phyloP scores from a whole-genome alignment of 768 basidiomycete species.

The Auriscalpium orientale region DNA sequence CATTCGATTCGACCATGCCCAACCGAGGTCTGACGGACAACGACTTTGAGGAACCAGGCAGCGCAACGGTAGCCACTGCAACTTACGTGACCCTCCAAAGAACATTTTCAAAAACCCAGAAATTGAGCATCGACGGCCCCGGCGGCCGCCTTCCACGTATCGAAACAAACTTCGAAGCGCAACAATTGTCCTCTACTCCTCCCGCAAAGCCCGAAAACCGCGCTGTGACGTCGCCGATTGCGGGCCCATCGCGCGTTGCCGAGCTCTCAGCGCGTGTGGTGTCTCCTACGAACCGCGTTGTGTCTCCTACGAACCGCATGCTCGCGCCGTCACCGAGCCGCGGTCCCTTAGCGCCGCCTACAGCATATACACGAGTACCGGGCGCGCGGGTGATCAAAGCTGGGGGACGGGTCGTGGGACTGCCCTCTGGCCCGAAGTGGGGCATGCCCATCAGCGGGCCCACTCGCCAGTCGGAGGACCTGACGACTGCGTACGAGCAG shows the following conservation, averaged over 20 bases:
- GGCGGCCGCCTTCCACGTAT: not conserved
- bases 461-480: not conserved
- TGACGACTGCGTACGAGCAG: constrained; percentile 23
- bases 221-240: too few species aligned
- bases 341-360: not conserved
- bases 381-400: not conserved
- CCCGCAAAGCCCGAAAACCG: too few species aligned
- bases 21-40: not conserved
- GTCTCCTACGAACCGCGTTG: too few species aligned
- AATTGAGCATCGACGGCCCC: not conserved
- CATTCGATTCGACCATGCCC: not conserved
- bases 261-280: too few species aligned
- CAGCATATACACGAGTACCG: not conserved
- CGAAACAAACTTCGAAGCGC: not conserved
- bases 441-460: not conserved
- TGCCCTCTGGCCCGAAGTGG: constrained; percentile 21
- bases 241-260: too few species aligned
- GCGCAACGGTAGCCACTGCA: not conserved
- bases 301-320: not conserved
- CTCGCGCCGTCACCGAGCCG: not conserved
- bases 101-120: constrained; percentile 1
- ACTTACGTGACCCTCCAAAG: constrained; percentile 9
- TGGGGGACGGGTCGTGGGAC: constrained; percentile 12
- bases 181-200: not conserved
- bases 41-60: constrained; percentile 2